Base-by-base conservation (phyloP, 2,329 filamentous ascomycete genomes). In the Fusarium duplospermum region DNA sequence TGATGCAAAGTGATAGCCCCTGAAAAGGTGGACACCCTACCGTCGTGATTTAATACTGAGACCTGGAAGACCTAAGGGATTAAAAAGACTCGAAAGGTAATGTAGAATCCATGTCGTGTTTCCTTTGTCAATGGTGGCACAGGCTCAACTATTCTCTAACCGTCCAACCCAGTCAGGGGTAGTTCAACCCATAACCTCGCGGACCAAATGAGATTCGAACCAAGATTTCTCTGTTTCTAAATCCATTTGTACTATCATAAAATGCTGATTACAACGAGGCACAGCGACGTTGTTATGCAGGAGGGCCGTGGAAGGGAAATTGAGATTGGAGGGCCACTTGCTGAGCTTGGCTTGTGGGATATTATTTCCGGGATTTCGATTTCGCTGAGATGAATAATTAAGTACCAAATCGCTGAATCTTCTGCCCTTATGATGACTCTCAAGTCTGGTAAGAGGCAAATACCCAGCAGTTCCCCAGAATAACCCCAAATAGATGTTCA, bases 401-500 rank as follows among this genome's bases (percentile, higher is more conserved):
- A 24, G 7, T 16, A 16, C 14, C 2, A 6, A 3, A 10, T 16
- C 2, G 7, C 20, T 6, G 4, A 18, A 27, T 5, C 0, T 1
- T 18, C 2, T 10, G 9, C 16, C 42, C 14, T 6, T 47, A 8
- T 8, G 1, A 27, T 18, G 8, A 2, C 2, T 4, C 8, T 47
- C 4, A 4, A 27, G 14, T 11, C 8, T 47, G 22, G 8, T 4
- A 8, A 47, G 3, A 4, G 8, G 22, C 5, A 18, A 11, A 27
- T 10, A n/a, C 3, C 11, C 40, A 20, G 20, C 8, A 20, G 11
- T 6, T 18, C 22, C 4, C 7, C 22, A 18, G 42, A 18, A 47
- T 22, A 24, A 27, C 42, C 22, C 16, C 14, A 22, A 13, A 14
- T 27, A 14, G 42, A 24, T 24, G 14, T 18, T 47, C 3, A 16